Percentiles rank a stretch among this genome's conserved stretches.
phyloP scores from a whole-genome alignment of 169 alveolate species.

The Cryptosporidium felis region DNA sequence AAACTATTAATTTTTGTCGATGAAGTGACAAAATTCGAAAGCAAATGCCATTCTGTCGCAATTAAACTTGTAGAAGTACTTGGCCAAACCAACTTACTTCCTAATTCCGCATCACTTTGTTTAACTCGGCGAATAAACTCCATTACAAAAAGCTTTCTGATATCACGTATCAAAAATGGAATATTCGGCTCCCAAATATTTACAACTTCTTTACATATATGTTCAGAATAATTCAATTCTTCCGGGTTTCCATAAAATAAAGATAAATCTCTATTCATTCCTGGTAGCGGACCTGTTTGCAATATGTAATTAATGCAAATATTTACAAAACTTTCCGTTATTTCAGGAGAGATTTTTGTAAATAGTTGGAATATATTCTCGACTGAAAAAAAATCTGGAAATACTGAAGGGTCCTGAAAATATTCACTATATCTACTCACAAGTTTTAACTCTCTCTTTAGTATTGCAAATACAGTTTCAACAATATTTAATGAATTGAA shows the following conservation, averaged over 20 bases:
- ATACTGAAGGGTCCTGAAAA: constrained; percentile 27
- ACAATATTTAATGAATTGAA: not conserved
- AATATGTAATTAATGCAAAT: not conserved
- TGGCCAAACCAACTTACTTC: constrained; percentile 48
- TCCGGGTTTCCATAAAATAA: not conserved
- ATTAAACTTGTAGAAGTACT: constrained; percentile 22
- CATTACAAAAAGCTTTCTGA: constrained; percentile 37
- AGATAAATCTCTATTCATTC: not conserved
- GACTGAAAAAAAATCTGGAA: constrained; percentile 6
- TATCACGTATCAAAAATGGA: not conserved
- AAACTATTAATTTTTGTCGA: not conserved
- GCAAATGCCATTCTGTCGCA: constrained; percentile 17
- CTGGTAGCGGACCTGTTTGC: not conserved
- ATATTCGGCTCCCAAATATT: constrained; percentile 41
- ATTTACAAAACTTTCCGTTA: not conserved
- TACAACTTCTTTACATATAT: not conserved
- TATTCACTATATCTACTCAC: not conserved
- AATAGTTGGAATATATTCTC: not conserved
- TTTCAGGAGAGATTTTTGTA: not conserved
- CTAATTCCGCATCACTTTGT: constrained; percentile 33
- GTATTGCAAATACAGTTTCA: not conserved
- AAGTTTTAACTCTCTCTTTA: not conserved
- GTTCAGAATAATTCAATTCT: not conserved
- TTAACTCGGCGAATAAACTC: constrained; percentile 49
- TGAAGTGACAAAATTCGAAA: not conserved